phyloP scores from a whole-genome alignment of 352 stramenopile species.

The Phytophthora quininea region DNA sequence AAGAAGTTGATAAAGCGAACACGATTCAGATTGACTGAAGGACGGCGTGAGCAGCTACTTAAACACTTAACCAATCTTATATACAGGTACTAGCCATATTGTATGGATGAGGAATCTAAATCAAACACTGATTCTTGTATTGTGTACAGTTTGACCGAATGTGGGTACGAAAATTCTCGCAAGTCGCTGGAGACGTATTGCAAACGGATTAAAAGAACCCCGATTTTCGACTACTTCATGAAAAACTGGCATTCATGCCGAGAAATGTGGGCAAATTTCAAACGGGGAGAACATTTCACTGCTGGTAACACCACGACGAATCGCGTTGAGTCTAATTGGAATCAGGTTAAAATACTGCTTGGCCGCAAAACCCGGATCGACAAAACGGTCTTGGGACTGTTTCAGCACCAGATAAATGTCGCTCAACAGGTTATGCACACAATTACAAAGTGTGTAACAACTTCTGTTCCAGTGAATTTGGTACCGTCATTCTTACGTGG shows the following conservation, averaged over 20 bases:
- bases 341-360: constrained; percentile 26
- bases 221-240: constrained; percentile 17
- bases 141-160: neutral
- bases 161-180: constrained; percentile 1
- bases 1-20: constrained; percentile 17
- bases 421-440: constrained; percentile 11
- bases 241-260: constrained; percentile 24
- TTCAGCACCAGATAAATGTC: constrained; percentile 25
- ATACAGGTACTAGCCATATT: constrained; percentile 11
- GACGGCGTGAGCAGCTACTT: constrained; percentile 8
- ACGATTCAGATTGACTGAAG: constrained; percentile 18
- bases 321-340: constrained; percentile 33
- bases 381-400: constrained; percentile 15
- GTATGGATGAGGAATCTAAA: neutral
- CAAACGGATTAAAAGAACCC: neutral
- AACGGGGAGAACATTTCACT: constrained; percentile 10
- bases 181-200: constrained; percentile 3
- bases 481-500: neutral
- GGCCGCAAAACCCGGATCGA: constrained; percentile 17
- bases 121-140: neutral
- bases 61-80: constrained; percentile 5
- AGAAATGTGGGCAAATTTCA: constrained; percentile 24
- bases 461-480: neutral
- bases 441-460: neutral
- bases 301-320: constrained; percentile 28